Conservation (phyloP, 1,284 basidiomycete genomes). For the Moesziomyces parantarcticus region DNA sequence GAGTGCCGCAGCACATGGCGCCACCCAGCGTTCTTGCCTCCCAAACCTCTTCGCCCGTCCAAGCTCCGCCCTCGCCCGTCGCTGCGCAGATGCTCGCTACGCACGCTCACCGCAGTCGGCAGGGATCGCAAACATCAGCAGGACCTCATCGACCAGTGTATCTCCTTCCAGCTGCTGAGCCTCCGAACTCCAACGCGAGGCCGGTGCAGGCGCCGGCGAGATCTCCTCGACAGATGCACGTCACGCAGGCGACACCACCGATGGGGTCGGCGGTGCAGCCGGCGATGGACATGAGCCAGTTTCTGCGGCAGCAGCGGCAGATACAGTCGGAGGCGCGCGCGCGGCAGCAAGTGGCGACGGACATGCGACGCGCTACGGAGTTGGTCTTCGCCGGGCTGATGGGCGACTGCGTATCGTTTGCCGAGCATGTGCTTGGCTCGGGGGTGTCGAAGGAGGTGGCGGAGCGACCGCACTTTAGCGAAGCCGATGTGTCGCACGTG, state of each 20-base stretch:
- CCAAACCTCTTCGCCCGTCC: no score
- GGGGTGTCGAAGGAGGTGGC: constrained; percentile 6
- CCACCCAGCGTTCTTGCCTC: no score
- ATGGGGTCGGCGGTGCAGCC: background rate
- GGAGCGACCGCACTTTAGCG: constrained; percentile 9
- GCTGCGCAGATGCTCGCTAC: no score
- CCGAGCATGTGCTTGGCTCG: constrained; percentile 28
- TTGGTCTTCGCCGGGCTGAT: constrained; percentile 12
- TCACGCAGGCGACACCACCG: background rate
- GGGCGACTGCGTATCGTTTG: constrained; percentile 35
- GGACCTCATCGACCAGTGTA: background rate
- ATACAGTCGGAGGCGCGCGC: constrained; percentile 1
- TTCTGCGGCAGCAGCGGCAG: constrained; percentile 1
- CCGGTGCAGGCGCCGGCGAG: background rate
- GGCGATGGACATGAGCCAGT: background rate
- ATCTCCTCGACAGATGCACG: no score
- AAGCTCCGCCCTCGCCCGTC: no score
- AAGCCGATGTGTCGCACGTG: constrained; percentile 25
- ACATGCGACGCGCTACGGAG: constrained; percentile 8
- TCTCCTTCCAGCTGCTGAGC: background rate
- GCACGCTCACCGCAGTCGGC: background rate
- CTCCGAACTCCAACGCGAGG: background rate
- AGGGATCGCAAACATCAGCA: background rate
- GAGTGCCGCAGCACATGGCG: no score
- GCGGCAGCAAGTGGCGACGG: constrained; percentile 4